phyloP scores from a whole-genome alignment of 768 basidiomycete genomes.

The Leccinum variicolor region DNA sequence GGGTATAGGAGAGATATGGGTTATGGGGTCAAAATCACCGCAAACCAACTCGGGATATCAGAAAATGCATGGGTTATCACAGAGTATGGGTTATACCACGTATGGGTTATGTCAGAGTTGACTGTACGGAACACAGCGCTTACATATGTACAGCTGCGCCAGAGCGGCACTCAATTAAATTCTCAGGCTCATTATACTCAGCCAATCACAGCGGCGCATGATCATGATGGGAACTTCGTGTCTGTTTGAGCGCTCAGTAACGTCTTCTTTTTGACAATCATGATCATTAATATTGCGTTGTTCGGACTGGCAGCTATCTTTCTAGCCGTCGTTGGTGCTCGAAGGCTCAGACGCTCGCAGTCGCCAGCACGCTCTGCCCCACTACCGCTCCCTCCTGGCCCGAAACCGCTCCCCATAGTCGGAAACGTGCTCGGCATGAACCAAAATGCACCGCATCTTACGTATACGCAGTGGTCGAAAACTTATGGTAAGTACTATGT shows the following conservation, averaged over 20 bases:
- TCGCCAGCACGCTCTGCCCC: neutral
- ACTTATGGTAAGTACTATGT: conserved; percentile 12
- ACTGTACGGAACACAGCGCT: too few species aligned
- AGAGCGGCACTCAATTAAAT: too few species aligned
- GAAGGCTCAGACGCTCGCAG: neutral
- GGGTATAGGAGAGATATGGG: neutral
- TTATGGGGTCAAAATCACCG: neutral
- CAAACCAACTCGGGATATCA: neutral
- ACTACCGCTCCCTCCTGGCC: conserved; percentile 18
- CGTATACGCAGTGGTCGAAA: conserved; percentile 18
- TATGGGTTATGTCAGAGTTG: neutral
- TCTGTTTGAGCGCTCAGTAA: neutral
- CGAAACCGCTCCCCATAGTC: conserved; percentile 10
- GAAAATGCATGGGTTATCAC: neutral
- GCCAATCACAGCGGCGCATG: neutral
- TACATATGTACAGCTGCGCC: too few species aligned
- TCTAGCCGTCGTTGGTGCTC: neutral
- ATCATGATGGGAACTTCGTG: neutral
- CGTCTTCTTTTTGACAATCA: neutral
- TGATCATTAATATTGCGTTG: neutral
- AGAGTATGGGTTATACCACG: neutral
- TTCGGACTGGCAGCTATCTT: conserved; percentile 1
- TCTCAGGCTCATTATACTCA: neutral
- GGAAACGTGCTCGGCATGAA: conserved; percentile 13
- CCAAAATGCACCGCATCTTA: conserved; percentile 6